Evolutionary conservation across 2,329 filamentous ascomycete genomes (phyloP), one percentile per base, ranked within the genome.

Genomic region (Aaosphaeria arxii): DNA sequence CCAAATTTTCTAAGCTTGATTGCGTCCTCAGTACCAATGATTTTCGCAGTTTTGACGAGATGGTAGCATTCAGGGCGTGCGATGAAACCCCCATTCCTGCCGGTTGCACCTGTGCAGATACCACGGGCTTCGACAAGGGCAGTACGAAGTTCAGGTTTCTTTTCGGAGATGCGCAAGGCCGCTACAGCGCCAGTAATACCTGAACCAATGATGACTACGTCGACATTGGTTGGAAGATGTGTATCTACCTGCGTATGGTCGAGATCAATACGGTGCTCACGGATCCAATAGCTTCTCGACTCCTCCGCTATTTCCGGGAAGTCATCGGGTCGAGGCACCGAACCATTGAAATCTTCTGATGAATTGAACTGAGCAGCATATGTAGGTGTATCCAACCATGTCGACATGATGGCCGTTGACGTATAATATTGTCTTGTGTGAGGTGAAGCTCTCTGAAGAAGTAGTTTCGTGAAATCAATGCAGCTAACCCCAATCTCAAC

Each of bases 131-230:
- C 41, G 7, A 43, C 9, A 11, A 43, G 9, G 24, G 17, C 30
- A 11, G 31, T 29, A n/a, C 56, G 49, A 9, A 36, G 9, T 13
- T 36, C 13, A 9, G 9, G 39, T 11, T 17, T 11, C 1, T 30
- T 41, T 2, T 52, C 49, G 39, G 71, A 58, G 4, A 73, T 48
- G 24, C 69, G 66, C 52, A 66, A 61, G 1, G 71, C 70, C 3
- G 71, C 64, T 44, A 63, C 57, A 4, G 69, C 58, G 30, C 71
- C 71, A 11, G 67, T 71, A 30, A 74, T 72, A 13, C 71, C 71
- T 28, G 66, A 69, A 24, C 71, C 71, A 30, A 74, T 66, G 17
- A 74, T 63, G 1, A 66, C 51, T 47, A 66, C 66, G 44, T 73
- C 66, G 43, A 66, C 69, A 5, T 46, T 49, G 11, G 44, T 4